Evolutionary conservation across 805 yeast species (phyloP).

Genomic region (Teunomyces pallodes): DNA sequence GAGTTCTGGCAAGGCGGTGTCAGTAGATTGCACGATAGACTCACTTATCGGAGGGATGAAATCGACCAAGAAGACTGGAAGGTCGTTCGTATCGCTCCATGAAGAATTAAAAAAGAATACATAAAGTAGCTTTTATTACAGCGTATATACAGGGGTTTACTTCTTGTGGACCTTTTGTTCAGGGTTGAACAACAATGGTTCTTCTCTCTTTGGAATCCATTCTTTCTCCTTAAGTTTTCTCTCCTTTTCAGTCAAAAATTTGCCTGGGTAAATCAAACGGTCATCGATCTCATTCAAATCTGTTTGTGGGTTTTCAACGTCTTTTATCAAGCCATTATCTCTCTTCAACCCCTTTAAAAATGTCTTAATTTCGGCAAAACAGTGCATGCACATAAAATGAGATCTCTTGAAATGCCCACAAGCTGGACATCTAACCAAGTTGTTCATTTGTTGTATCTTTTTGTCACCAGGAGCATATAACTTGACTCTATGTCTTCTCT

Average conservation of each 20-base stretch:
- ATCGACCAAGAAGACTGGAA: constrained; percentile 54
- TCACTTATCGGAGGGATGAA: constrained; percentile 61
- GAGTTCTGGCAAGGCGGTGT: constrained; percentile 98
- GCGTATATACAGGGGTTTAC: constrained; percentile 8
- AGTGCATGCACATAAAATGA: constrained; percentile 89
- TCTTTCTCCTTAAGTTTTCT: constrained; percentile 37
- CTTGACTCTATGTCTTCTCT: constrained; percentile 80
- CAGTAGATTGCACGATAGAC: constrained; percentile 86
- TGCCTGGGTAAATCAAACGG: constrained; percentile 72
- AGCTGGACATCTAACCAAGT: constrained; percentile 88
- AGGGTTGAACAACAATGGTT: constrained; percentile 35
- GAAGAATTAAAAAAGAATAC: not conserved
- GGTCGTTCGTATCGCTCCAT: constrained; percentile 72
- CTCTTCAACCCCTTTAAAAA: constrained; percentile 60
- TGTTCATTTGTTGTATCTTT: constrained; percentile 70
- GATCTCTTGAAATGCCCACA: constrained; percentile 92
- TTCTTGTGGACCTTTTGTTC: constrained; percentile 20
- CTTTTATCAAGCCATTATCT: constrained; percentile 23
- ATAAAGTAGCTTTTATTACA: not conserved
- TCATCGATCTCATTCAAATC: constrained; percentile 60
- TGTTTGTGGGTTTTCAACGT: constrained; percentile 33
- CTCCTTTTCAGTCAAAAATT: constrained; percentile 40
- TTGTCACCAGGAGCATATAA: constrained; percentile 80
- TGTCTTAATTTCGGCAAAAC: constrained; percentile 77
- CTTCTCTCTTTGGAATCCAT: constrained; percentile 43